Evolutionary conservation across 441 rosid species (phyloP).

Genomic region (Pelargonium myrrhifolium): DNA sequence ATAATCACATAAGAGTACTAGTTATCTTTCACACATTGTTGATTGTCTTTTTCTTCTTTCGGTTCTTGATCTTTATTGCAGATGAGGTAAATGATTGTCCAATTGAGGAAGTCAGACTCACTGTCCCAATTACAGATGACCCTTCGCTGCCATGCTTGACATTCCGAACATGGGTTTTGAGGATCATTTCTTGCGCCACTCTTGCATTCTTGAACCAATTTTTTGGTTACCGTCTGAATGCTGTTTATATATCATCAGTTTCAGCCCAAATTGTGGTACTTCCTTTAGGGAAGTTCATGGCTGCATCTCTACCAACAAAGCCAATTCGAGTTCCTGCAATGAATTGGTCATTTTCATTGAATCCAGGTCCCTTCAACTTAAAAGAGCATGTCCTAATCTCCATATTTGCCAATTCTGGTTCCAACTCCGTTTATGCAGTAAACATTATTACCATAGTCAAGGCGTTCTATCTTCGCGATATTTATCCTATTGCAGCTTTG

Average conservation of each 20-base stretch:
- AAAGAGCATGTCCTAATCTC: constrained; percentile 30
- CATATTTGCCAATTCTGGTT: constrained; percentile 26
- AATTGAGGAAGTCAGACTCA: constrained; percentile 31
- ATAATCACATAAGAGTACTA: no score
- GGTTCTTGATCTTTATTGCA: no score
- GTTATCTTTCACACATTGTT: no score
- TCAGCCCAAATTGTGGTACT: constrained; percentile 27
- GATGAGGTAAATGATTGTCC: constrained; percentile 25
- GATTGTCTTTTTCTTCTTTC: no score
- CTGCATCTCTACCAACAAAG: constrained; percentile 20
- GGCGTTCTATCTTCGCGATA: no score
- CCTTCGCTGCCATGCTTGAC: constrained; percentile 21
- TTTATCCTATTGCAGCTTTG: no score
- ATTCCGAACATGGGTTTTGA: constrained; percentile 34
- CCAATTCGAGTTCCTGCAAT: constrained; percentile 18
- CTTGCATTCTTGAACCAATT: constrained; percentile 32
- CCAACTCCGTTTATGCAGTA: constrained; percentile 20
- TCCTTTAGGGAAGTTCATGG: constrained; percentile 31
- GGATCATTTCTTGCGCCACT: constrained; percentile 20
- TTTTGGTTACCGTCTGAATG: constrained; percentile 25
- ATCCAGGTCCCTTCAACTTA: constrained; percentile 32
- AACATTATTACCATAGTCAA: constrained; percentile 22
- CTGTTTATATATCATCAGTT: constrained; percentile 16
- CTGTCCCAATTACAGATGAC: constrained; percentile 27
- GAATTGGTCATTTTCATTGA: constrained; percentile 27